These are phyloP conservation scores for Trypethelium eluteriae DNA, from an alignment of 495 filamentous ascomycete genomes.

Conservation along the genomic window DNA sequence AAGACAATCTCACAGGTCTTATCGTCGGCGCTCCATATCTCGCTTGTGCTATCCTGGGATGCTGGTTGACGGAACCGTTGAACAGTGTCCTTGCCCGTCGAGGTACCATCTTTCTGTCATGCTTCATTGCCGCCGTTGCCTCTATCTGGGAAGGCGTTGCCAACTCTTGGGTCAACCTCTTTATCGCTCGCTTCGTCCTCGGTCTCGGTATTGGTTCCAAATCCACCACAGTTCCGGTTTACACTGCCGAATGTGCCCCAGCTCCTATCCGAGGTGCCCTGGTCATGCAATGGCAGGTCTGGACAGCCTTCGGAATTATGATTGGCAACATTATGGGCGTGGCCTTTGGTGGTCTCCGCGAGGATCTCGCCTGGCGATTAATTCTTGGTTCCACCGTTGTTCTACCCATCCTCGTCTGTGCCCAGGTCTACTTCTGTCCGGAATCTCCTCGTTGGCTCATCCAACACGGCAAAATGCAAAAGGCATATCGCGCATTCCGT, in stretches of 20 bases:
- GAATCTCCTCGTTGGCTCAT: slow-evolving; percentile 19
- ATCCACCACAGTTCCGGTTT: slow-evolving; percentile 54
- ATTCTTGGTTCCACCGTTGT: slow-evolving; percentile 25
- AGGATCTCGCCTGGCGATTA: slow-evolving; percentile 25
- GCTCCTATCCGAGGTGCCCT: slow-evolving; percentile 66
- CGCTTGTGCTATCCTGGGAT: slow-evolving; percentile 17
- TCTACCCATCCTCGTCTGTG: slow-evolving; percentile 18
- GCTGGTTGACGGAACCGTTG: slow-evolving; percentile 18
- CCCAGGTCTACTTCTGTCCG: slow-evolving; percentile 26
- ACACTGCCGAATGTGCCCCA: slow-evolving; percentile 68
- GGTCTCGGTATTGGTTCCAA: slow-evolving; percentile 31
- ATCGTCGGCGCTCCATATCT: slow-evolving; percentile 13
- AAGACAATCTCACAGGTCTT: not conserved
- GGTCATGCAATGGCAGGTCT: slow-evolving; percentile 63
- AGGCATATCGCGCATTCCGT: slow-evolving; percentile 18
- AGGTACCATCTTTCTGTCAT: slow-evolving; percentile 20
- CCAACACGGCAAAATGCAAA: slow-evolving; percentile 15
- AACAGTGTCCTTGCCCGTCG: slow-evolving; percentile 17
- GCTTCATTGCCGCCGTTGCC: slow-evolving; percentile 19
- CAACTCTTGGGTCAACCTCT: slow-evolving; percentile 53
- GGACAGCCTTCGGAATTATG: slow-evolving; percentile 24
- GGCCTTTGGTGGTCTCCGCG: slow-evolving; percentile 13
- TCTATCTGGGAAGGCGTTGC: slow-evolving; percentile 31
- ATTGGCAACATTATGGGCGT: slow-evolving; percentile 26
- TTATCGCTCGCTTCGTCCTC: slow-evolving; percentile 46